phyloP scores from a whole-genome alignment of 108 stramenopile genomes.

The Nitzschia sp. region DNA sequence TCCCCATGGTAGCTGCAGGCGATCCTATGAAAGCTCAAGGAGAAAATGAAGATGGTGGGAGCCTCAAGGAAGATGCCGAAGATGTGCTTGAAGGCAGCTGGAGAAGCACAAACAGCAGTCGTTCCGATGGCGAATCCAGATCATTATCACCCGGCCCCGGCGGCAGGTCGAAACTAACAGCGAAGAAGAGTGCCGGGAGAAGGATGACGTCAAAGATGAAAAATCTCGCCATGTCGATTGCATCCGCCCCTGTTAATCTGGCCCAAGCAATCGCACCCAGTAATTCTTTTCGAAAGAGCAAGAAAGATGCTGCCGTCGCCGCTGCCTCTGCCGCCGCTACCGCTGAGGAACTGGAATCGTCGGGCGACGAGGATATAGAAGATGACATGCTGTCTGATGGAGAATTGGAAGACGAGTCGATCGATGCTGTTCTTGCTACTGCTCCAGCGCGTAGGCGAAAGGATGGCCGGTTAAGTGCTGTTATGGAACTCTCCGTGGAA shows the following conservation, averaged over 20 bases:
- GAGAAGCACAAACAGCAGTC: background rate
- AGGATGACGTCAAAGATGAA: background rate
- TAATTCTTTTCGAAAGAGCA: background rate
- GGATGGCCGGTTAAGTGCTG: background rate
- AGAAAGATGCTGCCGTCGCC: too few species aligned
- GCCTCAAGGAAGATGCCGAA: background rate
- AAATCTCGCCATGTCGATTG: background rate
- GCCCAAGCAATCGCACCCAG: background rate
- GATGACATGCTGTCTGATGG: background rate
- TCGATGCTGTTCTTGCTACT: too few species aligned
- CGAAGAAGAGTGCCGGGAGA: too few species aligned
- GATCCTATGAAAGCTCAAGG: background rate
- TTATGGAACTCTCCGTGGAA: background rate
- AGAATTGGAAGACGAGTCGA: background rate
- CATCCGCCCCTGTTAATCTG: background rate
- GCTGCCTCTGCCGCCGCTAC: too few species aligned
- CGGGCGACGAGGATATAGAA: background rate
- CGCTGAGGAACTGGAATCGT: too few species aligned
- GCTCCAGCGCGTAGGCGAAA: too few species aligned
- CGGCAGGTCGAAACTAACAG: too few species aligned
- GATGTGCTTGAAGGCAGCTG: background rate
- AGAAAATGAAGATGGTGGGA: background rate
- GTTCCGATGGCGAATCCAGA: too few species aligned
- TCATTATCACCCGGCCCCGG: too few species aligned
- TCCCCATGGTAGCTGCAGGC: too few species aligned